Conservation (phyloP, 768 basidiomycete species). For the Tulasnella sp. region DNA sequence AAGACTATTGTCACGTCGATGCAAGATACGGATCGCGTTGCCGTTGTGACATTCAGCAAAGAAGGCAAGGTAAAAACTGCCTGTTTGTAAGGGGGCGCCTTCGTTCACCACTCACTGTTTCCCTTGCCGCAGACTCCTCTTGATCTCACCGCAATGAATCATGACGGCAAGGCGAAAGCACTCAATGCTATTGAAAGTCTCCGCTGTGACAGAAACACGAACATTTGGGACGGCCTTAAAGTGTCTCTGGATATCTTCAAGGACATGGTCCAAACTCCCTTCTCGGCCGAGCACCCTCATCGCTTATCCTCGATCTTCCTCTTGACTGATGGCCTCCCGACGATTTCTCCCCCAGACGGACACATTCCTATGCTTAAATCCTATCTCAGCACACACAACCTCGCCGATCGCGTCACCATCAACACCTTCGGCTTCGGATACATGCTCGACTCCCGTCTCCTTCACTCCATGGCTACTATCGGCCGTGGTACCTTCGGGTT, state of each 20-base stretch:
- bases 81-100: not conserved
- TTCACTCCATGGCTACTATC: constrained; percentile 13
- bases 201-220: constrained; percentile 5
- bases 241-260: constrained; percentile 15
- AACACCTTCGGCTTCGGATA: constrained; percentile 21
- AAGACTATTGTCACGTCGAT: constrained; percentile 15
- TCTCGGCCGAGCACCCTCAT: not conserved
- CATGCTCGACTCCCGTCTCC: constrained; percentile 17
- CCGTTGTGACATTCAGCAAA: constrained; percentile 15
- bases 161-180: not conserved
- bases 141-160: constrained; percentile 6
- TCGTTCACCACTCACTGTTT: not conserved
- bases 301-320: constrained; percentile 18
- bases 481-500: constrained; percentile 15
- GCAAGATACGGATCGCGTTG: constrained; percentile 12
- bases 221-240: constrained; percentile 19
- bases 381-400: constrained; percentile 14
- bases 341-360: constrained; percentile 16
- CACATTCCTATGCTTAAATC: constrained; percentile 15
- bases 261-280: not conserved
- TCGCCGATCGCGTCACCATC: constrained; percentile 16
- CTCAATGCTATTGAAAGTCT: constrained; percentile 9
- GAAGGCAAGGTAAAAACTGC: constrained; percentile 1
- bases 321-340: constrained; percentile 17
- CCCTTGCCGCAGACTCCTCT: not conserved